These are phyloP conservation scores for Tolypocladium ophioglossoides DNA, from an alignment of 2,329 filamentous ascomycete species.

Conservation along the genomic window DNA sequence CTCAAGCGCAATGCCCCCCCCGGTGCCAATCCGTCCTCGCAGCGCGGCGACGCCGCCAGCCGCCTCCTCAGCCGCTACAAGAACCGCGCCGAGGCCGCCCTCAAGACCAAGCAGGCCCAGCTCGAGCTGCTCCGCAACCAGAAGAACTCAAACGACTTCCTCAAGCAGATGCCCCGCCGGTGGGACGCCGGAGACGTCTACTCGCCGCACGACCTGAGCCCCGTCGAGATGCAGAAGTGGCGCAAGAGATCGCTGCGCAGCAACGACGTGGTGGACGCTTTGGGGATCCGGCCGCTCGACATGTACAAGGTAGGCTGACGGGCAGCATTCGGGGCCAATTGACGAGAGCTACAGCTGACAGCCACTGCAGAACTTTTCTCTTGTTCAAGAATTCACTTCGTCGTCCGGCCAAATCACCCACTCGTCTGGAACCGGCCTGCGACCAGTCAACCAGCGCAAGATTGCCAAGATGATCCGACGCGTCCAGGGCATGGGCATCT, in stretches of 20 bases:
- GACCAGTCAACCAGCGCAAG: constrained; percentile 83
- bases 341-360: not conserved
- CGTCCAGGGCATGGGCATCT: constrained; percentile 78
- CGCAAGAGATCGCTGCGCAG: constrained; percentile 45
- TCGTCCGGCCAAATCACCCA: constrained; percentile 77
- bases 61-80: constrained; percentile 17
- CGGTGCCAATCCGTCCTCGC: not conserved
- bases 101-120: constrained; percentile 19
- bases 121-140: constrained; percentile 27
- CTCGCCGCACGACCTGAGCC: constrained; percentile 75
- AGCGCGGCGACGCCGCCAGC: constrained; percentile 16
- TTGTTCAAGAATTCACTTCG: constrained; percentile 84
- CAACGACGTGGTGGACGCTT: constrained; percentile 65
- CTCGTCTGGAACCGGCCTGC: constrained; percentile 63
- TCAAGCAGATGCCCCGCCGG: constrained; percentile 54
- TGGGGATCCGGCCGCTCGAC: constrained; percentile 70
- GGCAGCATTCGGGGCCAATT: not conserved
- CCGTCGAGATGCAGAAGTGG: constrained; percentile 75
- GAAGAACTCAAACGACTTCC: constrained; percentile 39
- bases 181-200: constrained; percentile 81
- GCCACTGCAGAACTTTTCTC: constrained; percentile 66
- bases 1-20: constrained; percentile 1
- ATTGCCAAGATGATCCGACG: constrained; percentile 87
- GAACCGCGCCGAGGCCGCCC: constrained; percentile 7
- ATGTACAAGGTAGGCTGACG: constrained; percentile 67